These are phyloP conservation scores for Knoxdaviesia capensis DNA, from an alignment of 2,329 filamentous ascomycete genomes.

Conservation along the genomic window DNA sequence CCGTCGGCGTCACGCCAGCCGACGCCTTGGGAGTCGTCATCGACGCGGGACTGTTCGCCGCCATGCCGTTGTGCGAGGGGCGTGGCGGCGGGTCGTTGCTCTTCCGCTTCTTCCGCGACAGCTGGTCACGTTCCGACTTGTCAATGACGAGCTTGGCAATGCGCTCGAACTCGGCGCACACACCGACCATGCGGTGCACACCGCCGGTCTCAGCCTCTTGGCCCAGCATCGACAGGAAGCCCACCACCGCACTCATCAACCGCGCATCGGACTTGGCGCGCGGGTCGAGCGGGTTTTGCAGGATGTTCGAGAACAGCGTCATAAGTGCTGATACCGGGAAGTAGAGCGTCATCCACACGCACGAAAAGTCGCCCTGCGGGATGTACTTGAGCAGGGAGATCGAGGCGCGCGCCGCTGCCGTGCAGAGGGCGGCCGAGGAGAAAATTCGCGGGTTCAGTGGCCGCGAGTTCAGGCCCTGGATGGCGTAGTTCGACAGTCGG, in stretches of 20 bases:
- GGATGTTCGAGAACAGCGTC: slow-evolving; percentile 85
- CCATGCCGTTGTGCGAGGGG: slow-evolving; percentile 1
- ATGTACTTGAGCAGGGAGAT: slow-evolving; percentile 93
- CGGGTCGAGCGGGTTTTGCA: slow-evolving; percentile 85
- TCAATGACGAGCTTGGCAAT: slow-evolving; percentile 84
- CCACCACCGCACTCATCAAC: slow-evolving; percentile 83
- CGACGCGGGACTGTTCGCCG: slow-evolving; percentile 6
- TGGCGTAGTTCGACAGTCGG: slow-evolving; percentile 80
- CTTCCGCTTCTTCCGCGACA: slow-evolving; percentile 70
- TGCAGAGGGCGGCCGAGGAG: slow-evolving; percentile 79
- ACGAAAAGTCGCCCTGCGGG: slow-evolving; percentile 82
- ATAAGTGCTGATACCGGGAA: slow-evolving; percentile 92
- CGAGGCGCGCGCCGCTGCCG: slow-evolving; percentile 77
- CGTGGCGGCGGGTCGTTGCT: slow-evolving; percentile 25
- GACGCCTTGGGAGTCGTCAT: slow-evolving; percentile 11
- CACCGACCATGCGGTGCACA: slow-evolving; percentile 79
- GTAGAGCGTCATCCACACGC: slow-evolving; percentile 92
- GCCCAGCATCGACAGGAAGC: slow-evolving; percentile 76
- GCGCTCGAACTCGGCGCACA: slow-evolving; percentile 91
- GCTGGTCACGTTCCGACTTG: slow-evolving; percentile 70
- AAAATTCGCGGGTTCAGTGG: slow-evolving; percentile 89
- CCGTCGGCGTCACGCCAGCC: slow-evolving; percentile 10
- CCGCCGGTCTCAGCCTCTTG: slow-evolving; percentile 77
- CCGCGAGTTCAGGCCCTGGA: slow-evolving; percentile 77
- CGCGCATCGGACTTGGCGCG: slow-evolving; percentile 75